These are phyloP conservation scores for Raphanus hybrid DNA, from an alignment of 441 rosid species.

Conservation along the genomic window DNA sequence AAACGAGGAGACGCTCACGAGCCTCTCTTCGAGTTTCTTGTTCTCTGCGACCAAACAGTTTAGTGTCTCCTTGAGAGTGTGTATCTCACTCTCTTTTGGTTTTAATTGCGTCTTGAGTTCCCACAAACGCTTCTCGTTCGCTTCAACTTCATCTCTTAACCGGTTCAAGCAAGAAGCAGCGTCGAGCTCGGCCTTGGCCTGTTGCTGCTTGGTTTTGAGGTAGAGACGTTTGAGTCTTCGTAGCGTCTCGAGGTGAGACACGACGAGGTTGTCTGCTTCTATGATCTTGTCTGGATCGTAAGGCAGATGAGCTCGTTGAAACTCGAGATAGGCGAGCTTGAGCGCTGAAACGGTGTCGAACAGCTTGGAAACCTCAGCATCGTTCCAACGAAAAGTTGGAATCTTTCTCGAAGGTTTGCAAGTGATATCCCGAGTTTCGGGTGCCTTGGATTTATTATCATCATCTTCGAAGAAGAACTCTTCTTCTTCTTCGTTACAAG, in stretches of 20 bases:
- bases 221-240: slow-evolving; percentile 50
- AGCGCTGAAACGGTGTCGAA: slow-evolving; percentile 55
- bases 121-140: slow-evolving; percentile 50
- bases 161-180: slow-evolving; percentile 41
- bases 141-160: slow-evolving; percentile 46
- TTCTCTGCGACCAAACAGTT: slow-evolving; percentile 47
- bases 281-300: slow-evolving; percentile 62
- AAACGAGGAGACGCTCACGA: slow-evolving; percentile 47
- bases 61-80: slow-evolving; percentile 45
- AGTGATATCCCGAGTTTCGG: slow-evolving; percentile 1
- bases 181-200: slow-evolving; percentile 30
- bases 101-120: slow-evolving; percentile 47
- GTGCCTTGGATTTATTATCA: too few relatives aligned
- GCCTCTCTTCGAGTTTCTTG: slow-evolving; percentile 41
- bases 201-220: slow-evolving; percentile 48
- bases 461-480: slow-evolving; percentile 34
- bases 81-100: slow-evolving; percentile 55
- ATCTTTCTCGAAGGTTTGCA: slow-evolving; percentile 35
- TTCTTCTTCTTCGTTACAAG: slow-evolving; percentile 41
- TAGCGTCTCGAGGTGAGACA: slow-evolving; percentile 56
- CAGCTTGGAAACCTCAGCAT: slow-evolving; percentile 44
- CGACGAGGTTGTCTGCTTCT: slow-evolving; percentile 59
- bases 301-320: slow-evolving; percentile 75
- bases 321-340: slow-evolving; percentile 61
- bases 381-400: slow-evolving; percentile 22